Evolutionary conservation across 2,329 filamentous ascomycete genomes (phyloP).

Genomic region (Aspergillus fumigatiaffinis): DNA sequence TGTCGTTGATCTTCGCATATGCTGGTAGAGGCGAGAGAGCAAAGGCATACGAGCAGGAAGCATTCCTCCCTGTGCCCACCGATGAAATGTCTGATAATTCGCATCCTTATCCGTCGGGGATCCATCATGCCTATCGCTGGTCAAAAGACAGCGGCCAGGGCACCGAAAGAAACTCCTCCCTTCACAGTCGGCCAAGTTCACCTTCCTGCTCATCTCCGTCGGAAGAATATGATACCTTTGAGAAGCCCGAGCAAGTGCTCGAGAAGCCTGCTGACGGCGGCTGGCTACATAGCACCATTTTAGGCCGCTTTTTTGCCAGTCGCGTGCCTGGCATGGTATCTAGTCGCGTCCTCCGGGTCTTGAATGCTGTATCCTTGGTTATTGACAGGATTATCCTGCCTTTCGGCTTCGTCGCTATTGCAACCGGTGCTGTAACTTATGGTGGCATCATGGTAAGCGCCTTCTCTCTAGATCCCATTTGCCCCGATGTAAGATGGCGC

Average conservation of each 20-base stretch:
- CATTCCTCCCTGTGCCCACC: constrained; percentile 61
- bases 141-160: constrained; percentile 73
- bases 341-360: constrained; percentile 52
- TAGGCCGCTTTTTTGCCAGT: constrained; percentile 51
- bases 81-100: constrained; percentile 53
- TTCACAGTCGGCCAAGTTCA: constrained; percentile 63
- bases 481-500: not conserved
- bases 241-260: constrained; percentile 43
- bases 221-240: constrained; percentile 50
- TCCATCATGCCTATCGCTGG: constrained; percentile 49
- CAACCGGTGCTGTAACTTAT: constrained; percentile 70
- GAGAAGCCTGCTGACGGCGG: constrained; percentile 33
- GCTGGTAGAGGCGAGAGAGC: constrained; percentile 44
- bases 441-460: constrained; percentile 77
- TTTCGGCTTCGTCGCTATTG: constrained; percentile 69
- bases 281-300: constrained; percentile 45
- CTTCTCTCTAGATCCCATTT: not conserved
- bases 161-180: constrained; percentile 65
- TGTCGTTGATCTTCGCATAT: constrained; percentile 63
- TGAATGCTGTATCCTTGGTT: constrained; percentile 60
- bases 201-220: constrained; percentile 49
- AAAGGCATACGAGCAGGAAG: constrained; percentile 47
- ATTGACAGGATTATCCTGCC: constrained; percentile 75
- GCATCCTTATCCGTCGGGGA: constrained; percentile 38
- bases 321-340: constrained; percentile 56